Evolutionary conservation across 208 protist genomes (phyloP).

Genomic region (Trypanosoma theileri): DNA sequence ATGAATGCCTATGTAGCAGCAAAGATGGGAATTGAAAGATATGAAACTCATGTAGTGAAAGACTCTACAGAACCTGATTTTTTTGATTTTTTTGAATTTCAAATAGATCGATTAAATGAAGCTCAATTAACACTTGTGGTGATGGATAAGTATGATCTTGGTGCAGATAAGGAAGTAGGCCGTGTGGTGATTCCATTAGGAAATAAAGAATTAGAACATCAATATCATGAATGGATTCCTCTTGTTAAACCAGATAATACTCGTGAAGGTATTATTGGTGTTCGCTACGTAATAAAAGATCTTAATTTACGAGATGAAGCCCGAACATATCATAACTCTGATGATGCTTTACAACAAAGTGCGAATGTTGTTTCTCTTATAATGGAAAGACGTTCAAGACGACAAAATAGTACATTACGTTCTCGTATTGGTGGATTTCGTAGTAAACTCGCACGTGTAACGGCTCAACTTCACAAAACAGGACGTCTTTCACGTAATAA

Average conservation of each 20-base stretch:
- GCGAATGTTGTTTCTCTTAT: neutral
- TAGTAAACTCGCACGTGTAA: slow-evolving; percentile 14
- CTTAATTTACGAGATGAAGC: slow-evolving; percentile 53
- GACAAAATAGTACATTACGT: neutral
- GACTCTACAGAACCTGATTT: slow-evolving; percentile 74
- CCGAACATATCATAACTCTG: neutral
- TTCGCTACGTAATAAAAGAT: slow-evolving; percentile 76
- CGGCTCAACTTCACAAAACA: slow-evolving; percentile 1
- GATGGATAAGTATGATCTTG: slow-evolving; percentile 74
- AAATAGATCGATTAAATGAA: slow-evolving; percentile 49
- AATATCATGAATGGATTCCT: slow-evolving; percentile 71
- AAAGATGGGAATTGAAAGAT: slow-evolving; percentile 64
- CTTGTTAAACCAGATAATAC: slow-evolving; percentile 36
- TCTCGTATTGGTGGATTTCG: slow-evolving; percentile 4
- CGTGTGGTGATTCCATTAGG: slow-evolving; percentile 55
- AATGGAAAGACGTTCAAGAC: neutral
- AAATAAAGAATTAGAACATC: slow-evolving; percentile 36
- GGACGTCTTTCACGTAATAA: neutral
- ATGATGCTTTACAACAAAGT: neutral
- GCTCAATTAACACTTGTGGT: slow-evolving; percentile 60
- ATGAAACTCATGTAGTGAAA: slow-evolving; percentile 68
- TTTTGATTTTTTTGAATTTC: slow-evolving; percentile 85
- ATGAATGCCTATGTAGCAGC: slow-evolving; percentile 77
- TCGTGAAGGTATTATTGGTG: slow-evolving; percentile 57
- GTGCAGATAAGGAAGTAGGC: slow-evolving; percentile 63